Evolutionary conservation across 305 asterid genomes (phyloP), one percentile per base, ranked within the genome.

Genomic region (Fraxinus albicans): DNA sequence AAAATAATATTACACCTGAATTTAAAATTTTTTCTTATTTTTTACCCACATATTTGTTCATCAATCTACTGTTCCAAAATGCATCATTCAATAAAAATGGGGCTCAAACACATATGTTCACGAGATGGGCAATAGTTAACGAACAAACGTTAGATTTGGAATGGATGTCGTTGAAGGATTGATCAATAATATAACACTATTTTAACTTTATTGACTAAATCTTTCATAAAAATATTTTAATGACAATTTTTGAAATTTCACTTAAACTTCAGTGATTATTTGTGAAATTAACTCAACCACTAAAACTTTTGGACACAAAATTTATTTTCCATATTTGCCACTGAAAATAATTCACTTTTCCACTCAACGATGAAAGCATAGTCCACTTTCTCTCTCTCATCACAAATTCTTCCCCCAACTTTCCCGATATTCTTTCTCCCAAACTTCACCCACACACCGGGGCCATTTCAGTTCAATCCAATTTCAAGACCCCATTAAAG

Each of bases 391-490:
- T 65, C 35, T 25, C 35, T 25, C 73, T 25, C 27, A 23, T 65
- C 73, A 65, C 73, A 25, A 65, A 25, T 25, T 65, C 73, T 65
- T 65, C 73, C 35, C 73, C 23, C 73, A 25, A 65, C 73, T 65
- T 65, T 65, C 73, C 73, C 35, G 35, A 65, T 65, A 65, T 65
- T 65, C 73, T 65, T 65, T 17, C 17, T 65, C 34, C 73, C 17
- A 9, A 21, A 2, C 31, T 63, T 23, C 21, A 2, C 15, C 21
- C 10, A 17, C 17, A 7, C 3, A 50, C 77, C 44, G 50, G 69
- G 38, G 33, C 73, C n/a, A 65, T 65, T 69, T 81, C 86, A 25
- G 67, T 47, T 73, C 79, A 60, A 40, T 77, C 80, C 85, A 80
- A 78, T 85, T 65, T 8, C 21, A 34, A 58, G 73, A 3, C 77